Evolutionary conservation across 2,329 filamentous ascomycete species (phyloP).

Genomic region (Trichoderma gracile): DNA sequence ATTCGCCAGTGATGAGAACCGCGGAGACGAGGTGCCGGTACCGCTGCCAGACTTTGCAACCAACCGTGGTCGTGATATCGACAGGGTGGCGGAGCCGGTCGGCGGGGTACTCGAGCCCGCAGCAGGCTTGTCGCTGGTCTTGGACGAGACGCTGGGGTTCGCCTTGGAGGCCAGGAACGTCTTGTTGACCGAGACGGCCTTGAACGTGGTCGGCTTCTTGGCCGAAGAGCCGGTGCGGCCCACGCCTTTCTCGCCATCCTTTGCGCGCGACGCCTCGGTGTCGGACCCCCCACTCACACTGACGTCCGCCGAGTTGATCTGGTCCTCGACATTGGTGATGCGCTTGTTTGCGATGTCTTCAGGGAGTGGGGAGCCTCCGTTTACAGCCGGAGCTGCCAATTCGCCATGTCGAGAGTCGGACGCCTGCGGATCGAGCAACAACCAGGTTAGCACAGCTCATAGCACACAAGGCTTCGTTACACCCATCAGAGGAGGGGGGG

Average conservation of each 20-base stretch:
- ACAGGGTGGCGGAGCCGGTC: constrained; percentile 48
- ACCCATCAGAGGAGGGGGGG: background rate
- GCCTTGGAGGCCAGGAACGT: constrained; percentile 77
- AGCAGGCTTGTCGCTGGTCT: constrained; percentile 53
- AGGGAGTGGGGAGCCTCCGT: constrained; percentile 47
- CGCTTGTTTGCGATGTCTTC: constrained; percentile 60
- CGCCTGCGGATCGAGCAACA: constrained; percentile 26
- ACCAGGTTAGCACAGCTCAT: constrained; percentile 33
- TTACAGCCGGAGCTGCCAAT: constrained; percentile 48
- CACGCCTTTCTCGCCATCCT: constrained; percentile 61
- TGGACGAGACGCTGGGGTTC: constrained; percentile 47
- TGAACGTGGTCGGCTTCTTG: constrained; percentile 79
- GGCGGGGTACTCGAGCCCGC: constrained; percentile 50
- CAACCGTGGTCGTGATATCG: constrained; percentile 66
- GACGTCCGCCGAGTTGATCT: constrained; percentile 62
- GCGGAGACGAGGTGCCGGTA: constrained; percentile 53
- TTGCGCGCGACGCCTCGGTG: constrained; percentile 67
- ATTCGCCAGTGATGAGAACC: constrained; percentile 49
- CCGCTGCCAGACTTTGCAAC: constrained; percentile 72
- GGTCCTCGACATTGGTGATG: constrained; percentile 59
- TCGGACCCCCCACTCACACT: constrained; percentile 76
- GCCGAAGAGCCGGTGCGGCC: constrained; percentile 58
- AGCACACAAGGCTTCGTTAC: constrained; percentile 16
- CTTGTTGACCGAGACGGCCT: constrained; percentile 82
- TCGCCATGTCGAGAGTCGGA: constrained; percentile 52